These are phyloP conservation scores for Malassezia psittaci DNA, from an alignment of 1,284 basidiomycete species.

Conservation along the genomic window DNA sequence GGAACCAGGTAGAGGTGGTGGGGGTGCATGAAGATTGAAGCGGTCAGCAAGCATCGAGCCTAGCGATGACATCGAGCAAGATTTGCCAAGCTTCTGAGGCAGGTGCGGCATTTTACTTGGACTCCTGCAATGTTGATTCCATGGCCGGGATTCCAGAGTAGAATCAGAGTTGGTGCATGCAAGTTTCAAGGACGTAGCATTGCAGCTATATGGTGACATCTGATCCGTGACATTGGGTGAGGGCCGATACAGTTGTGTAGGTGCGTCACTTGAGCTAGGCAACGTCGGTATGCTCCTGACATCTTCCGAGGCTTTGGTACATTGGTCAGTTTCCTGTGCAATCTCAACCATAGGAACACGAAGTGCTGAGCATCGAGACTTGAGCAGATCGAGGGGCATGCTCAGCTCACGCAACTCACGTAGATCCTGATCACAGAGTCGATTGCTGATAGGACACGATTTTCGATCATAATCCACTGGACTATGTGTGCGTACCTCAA, in stretches of 20 bases:
- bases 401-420: constrained; percentile 42
- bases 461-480: constrained; percentile 47
- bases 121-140: too few species aligned
- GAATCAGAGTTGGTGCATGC: too few species aligned
- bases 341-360: background rate
- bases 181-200: too few species aligned
- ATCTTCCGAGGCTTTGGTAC: too few species aligned
- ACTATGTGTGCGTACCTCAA: constrained; percentile 40
- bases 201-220: too few species aligned
- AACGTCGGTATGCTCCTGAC: too few species aligned
- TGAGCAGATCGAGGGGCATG: constrained; percentile 42
- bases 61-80: background rate
- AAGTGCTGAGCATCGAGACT: constrained; percentile 28
- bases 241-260: too few species aligned
- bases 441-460: constrained; percentile 37
- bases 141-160: too few species aligned
- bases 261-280: too few species aligned
- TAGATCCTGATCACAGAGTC: constrained; percentile 38
- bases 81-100: background rate
- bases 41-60: constrained; percentile 16
- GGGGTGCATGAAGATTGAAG: constrained; percentile 25
- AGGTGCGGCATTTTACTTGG: background rate
- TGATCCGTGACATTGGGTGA: too few species aligned
- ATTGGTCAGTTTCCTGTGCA: background rate
- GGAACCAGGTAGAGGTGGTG: constrained; percentile 24